These are phyloP conservation scores for Russula olivacea DNA, from an alignment of 768 basidiomycete species.

Conservation along the genomic window DNA sequence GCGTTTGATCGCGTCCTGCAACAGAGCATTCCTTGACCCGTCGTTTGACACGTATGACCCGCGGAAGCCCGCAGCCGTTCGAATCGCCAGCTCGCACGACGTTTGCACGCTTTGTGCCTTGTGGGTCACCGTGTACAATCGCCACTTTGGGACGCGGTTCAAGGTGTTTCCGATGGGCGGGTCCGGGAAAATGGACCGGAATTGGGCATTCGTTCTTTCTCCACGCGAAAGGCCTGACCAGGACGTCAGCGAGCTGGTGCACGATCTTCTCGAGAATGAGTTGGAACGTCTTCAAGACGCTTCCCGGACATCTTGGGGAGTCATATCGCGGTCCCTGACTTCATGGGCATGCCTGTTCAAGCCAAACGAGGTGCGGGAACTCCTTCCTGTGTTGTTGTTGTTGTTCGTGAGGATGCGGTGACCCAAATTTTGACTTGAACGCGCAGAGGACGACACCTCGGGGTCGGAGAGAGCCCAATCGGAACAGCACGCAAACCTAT, in stretches of 20 bases:
- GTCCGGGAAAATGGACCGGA: conserved; percentile 18
- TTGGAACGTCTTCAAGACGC: conserved; percentile 4
- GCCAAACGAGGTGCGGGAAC: conserved; percentile 3
- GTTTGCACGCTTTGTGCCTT: conserved; percentile 19
- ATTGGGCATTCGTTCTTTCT: conserved; percentile 17
- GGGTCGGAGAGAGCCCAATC: neutral
- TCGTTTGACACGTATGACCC: conserved; percentile 21
- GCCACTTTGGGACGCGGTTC: conserved; percentile 18
- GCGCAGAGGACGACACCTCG: neutral
- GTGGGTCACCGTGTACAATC: conserved; percentile 22
- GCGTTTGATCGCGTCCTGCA: conserved; percentile 20
- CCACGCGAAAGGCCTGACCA: conserved; percentile 19
- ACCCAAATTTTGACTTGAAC: neutral
- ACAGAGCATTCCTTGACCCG: conserved; percentile 11
- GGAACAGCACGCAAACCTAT: conserved; percentile 18
- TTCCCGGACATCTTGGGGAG: neutral
- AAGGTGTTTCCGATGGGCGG: conserved; percentile 19
- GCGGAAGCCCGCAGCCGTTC: conserved; percentile 15
- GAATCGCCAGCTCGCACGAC: conserved; percentile 22
- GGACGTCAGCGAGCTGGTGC: conserved; percentile 19
- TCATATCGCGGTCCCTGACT: neutral
- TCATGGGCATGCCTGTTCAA: conserved; percentile 8
- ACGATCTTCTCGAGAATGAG: conserved; percentile 18
- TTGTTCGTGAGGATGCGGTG: neutral
- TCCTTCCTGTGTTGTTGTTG: neutral